Conservation (phyloP, 2,329 filamentous ascomycete species). For the Ophiostoma ips region DNA sequence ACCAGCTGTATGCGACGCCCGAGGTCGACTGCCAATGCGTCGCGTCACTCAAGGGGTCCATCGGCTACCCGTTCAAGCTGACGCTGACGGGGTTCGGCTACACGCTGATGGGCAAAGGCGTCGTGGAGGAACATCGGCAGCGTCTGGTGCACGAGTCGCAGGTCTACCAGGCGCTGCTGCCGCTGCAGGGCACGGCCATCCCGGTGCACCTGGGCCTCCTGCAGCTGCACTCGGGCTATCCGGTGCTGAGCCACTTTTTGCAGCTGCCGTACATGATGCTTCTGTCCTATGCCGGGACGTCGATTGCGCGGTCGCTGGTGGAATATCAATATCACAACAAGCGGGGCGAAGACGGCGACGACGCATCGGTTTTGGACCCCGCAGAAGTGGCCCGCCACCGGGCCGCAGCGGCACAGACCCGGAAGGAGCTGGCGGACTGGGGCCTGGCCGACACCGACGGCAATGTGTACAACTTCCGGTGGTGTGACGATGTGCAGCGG, state of each 20-base stretch:
- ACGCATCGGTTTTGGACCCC: too few relatives aligned
- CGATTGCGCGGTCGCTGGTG: conserved; percentile 1
- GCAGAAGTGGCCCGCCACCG: too few relatives aligned
- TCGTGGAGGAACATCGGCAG: not conserved
- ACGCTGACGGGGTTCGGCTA: conserved; percentile 8
- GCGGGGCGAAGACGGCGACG: too few relatives aligned
- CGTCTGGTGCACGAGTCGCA: conserved; percentile 4
- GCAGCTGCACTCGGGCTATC: conserved; percentile 6
- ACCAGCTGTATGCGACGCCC: conserved; percentile 6
- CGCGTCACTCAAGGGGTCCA: not conserved
- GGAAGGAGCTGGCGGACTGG: not conserved
- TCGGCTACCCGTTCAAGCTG: conserved; percentile 8
- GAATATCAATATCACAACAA: too few relatives aligned
- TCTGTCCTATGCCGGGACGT: conserved; percentile 6
- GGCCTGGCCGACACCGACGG: conserved; percentile 6
- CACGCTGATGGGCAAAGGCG: conserved; percentile 6
- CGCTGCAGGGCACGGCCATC: conserved; percentile 6
- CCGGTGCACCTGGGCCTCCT: conserved; percentile 9
- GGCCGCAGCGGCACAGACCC: too few relatives aligned
- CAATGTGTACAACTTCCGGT: conserved; percentile 7
- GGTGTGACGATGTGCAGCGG: conserved; percentile 3
- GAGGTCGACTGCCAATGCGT: conserved; percentile 5
- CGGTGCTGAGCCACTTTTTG: conserved; percentile 1
- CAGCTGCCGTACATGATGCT: conserved; percentile 10
- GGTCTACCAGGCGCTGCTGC: conserved; percentile 4